Percentiles rank a stretch among this genome's conserved stretches.
Conservation (phyloP, 1,284 basidiomycete genomes). For the Microbotryum violaceum region DNA sequence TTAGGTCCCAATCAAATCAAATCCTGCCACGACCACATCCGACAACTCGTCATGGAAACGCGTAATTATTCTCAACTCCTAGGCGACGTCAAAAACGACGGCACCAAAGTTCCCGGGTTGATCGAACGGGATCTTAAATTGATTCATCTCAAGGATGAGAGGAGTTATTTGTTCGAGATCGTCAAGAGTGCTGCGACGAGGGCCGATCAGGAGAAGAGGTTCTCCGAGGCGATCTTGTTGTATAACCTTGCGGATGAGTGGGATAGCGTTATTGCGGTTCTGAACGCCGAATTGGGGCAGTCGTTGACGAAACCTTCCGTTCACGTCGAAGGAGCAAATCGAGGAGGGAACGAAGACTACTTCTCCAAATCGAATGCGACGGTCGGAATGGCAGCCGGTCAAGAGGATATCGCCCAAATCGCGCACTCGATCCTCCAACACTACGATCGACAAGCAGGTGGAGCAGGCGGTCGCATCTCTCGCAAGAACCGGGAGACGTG, state of each 20-base stretch:
- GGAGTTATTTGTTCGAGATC: constrained; percentile 73
- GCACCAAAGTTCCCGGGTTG: constrained; percentile 73
- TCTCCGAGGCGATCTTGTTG: constrained; percentile 85
- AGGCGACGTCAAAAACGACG: constrained; percentile 81
- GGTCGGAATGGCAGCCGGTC: constrained; percentile 54
- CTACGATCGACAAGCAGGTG: constrained; percentile 67
- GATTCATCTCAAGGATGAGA: constrained; percentile 61
- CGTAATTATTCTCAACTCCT: constrained; percentile 77
- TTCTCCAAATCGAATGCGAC: constrained; percentile 13
- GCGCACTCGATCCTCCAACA: constrained; percentile 76
- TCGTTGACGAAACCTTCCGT: constrained; percentile 57
- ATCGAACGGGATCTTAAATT: constrained; percentile 76
- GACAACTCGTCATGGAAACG: constrained; percentile 78
- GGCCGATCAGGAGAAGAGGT: constrained; percentile 59
- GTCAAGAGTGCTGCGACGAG: constrained; percentile 71
- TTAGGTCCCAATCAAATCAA: constrained; percentile 77
- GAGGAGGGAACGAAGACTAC: constrained; percentile 1
- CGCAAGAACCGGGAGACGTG: constrained; percentile 62
- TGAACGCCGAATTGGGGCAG: constrained; percentile 83
- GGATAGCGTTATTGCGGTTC: constrained; percentile 74
- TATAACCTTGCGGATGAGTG: constrained; percentile 94
- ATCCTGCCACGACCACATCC: constrained; percentile 74
- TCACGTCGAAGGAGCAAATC: constrained; percentile 3
- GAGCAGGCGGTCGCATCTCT: constrained; percentile 64
- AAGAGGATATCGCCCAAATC: constrained; percentile 62